phyloP scores from a whole-genome alignment of 2,329 filamentous ascomycete species.

The Claviceps sp. region DNA sequence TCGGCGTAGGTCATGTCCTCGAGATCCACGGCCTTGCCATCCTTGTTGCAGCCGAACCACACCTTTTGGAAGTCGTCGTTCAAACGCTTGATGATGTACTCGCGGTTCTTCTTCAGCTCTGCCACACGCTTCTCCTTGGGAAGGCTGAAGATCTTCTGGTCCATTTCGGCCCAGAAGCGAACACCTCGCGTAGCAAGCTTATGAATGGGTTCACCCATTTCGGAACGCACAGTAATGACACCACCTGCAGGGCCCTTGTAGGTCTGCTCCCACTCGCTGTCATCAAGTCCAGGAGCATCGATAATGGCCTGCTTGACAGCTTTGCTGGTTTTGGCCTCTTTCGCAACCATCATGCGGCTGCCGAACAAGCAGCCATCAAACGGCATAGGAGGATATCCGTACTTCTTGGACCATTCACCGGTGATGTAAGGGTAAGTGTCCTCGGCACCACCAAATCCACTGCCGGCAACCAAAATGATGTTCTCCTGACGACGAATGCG shows the following conservation, averaged over 20 bases:
- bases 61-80: conserved; percentile 96
- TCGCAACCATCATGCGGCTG: conserved; percentile 88
- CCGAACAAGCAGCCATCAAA: conserved; percentile 87
- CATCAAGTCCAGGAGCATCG: conserved; percentile 69
- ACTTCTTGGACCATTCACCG: conserved; percentile 75
- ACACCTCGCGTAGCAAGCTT: conserved; percentile 96
- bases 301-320: conserved; percentile 84
- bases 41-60: conserved; percentile 82
- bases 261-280: conserved; percentile 79
- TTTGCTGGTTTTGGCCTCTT: conserved; percentile 79
- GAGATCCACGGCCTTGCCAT: conserved; percentile 68
- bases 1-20: conserved; percentile 95
- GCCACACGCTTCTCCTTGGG: conserved; percentile 88
- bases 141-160: conserved; percentile 91
- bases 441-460: conserved; percentile 79
- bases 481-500: conserved; percentile 77
- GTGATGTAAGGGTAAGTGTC: conserved; percentile 90
- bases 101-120: conserved; percentile 76
- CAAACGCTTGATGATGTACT: conserved; percentile 88
- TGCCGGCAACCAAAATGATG: conserved; percentile 78
- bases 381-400: conserved; percentile 83
- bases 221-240: conserved; percentile 89
- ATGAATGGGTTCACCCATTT: conserved; percentile 99
- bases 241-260: conserved; percentile 86
- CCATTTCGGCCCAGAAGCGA: conserved; percentile 96